Conservation (phyloP, 169 alveolate species). For the Plasmodium knowlesi region DNA sequence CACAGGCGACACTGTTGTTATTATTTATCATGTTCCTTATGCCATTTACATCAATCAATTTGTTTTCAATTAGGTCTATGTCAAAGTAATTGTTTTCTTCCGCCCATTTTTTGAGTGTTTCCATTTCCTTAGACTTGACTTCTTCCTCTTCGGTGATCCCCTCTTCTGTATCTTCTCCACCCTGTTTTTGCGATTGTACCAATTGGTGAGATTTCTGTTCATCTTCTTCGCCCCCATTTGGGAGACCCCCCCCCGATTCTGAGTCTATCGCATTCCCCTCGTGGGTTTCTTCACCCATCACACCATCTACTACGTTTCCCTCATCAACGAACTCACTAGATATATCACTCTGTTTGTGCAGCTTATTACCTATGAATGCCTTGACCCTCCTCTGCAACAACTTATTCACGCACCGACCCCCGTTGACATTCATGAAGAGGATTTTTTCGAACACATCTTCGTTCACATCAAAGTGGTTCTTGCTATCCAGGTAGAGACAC, state of each 20-base stretch:
- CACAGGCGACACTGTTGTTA: constrained; percentile 36
- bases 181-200: background rate
- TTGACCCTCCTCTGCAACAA: constrained; percentile 30
- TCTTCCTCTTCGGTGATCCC: background rate
- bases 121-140: background rate
- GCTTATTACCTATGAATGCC: constrained; percentile 37
- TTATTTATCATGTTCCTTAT: constrained; percentile 55
- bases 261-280: background rate
- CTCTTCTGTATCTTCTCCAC: background rate
- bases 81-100: constrained; percentile 32
- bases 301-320: background rate
- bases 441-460: constrained; percentile 73
- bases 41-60: constrained; percentile 7
- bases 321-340: constrained; percentile 14
- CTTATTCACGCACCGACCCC: constrained; percentile 18
- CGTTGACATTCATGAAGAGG: constrained; percentile 55
- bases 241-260: background rate
- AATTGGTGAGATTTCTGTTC: background rate
- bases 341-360: constrained; percentile 29
- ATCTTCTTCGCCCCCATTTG: background rate
- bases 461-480: constrained; percentile 35
- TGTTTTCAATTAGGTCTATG: constrained; percentile 18
- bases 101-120: constrained; percentile 7
- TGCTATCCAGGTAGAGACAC: constrained; percentile 55
- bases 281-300: background rate